phyloP scores from a whole-genome alignment of 768 basidiomycete genomes.

The Suillus variegatus region DNA sequence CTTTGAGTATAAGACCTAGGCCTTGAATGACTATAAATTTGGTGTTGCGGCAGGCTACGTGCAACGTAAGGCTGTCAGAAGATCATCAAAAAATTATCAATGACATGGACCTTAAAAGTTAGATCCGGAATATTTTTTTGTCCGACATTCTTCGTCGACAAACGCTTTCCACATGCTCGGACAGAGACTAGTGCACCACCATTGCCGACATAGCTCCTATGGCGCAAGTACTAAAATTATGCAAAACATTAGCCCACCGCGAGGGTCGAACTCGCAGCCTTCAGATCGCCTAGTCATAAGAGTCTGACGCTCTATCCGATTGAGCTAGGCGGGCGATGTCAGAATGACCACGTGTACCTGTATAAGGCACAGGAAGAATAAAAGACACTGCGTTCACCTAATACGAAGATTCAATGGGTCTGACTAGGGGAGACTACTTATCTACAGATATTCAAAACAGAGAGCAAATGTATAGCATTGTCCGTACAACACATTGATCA shows the following conservation, averaged over 20 bases:
- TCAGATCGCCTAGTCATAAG: constrained; percentile 54
- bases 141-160: background rate
- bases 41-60: too few relatives aligned
- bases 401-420: too few relatives aligned
- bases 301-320: constrained; percentile 71
- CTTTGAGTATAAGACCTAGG: too few relatives aligned
- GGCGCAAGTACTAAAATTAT: background rate
- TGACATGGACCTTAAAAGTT: too few relatives aligned
- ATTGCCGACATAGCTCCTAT: background rate
- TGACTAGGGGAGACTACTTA: background rate
- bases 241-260: constrained; percentile 51
- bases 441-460: constrained; percentile 4
- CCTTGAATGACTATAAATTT: too few relatives aligned
- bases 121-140: too few relatives aligned
- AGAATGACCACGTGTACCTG: accelerated
- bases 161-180: background rate
- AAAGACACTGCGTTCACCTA: too few relatives aligned
- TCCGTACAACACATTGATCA: constrained; percentile 7
- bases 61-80: too few relatives aligned
- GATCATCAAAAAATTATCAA: too few relatives aligned
- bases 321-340: constrained; percentile 60
- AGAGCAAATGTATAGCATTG: background rate
- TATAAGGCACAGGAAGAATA: background rate
- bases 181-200: background rate
- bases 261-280: constrained; percentile 68